Base-by-base conservation (phyloP, 768 basidiomycete genomes). In the Suillus placidus region DNA sequence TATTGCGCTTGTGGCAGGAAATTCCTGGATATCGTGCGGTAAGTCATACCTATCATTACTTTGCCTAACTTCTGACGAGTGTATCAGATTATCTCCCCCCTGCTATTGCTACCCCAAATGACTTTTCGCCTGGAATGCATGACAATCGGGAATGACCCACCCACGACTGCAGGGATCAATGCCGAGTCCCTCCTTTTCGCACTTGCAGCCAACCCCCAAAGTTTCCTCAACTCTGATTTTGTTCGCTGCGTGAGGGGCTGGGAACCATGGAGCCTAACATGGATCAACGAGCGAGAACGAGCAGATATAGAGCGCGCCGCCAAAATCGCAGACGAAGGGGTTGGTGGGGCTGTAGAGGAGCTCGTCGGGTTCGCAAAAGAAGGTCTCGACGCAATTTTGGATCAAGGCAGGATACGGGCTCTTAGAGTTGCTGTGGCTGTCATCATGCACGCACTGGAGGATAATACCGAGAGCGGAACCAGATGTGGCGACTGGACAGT, bases 11-110 rank as follows among this genome's bases (percentile, higher is more conserved):
- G 52, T 77, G 76, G 77, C 76, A 78, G 61, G 75, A 78, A 34
- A 77, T 86, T 32, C 85, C 89, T 35, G 91, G 90, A 9, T 94
- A 93, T 73, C 82, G 87, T 52, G 88, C 92, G 80, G 92, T 92
- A 66, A 52, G 78, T 66, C 20, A 47, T 35, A 55, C 20, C 12
- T 61, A 14, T 16, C n/a, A 60, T 52, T 52, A 23, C 37, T 16
- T 13, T 42, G 4, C 10, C 40, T 2, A 23, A 42, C n/a, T 20
- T 60, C 74, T 74, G 55, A 66, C 42, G 23, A 34, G 5, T 9
- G 20, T 40, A 1, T n/a, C 70, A 88, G 92, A 89, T 93, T 56
- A 83, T 91, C 35, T 90, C 92, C 67, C 89, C 90, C 70, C 80
- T 92, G 9, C 79, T 94, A 16, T 81, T 91, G 18, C 76, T 93